A percentile compares a stretch with the other conserved stretches of the same genome.
Evolutionary conservation across 1,284 basidiomycete species (phyloP).

Genomic region (Xerocomus nothofagi): DNA sequence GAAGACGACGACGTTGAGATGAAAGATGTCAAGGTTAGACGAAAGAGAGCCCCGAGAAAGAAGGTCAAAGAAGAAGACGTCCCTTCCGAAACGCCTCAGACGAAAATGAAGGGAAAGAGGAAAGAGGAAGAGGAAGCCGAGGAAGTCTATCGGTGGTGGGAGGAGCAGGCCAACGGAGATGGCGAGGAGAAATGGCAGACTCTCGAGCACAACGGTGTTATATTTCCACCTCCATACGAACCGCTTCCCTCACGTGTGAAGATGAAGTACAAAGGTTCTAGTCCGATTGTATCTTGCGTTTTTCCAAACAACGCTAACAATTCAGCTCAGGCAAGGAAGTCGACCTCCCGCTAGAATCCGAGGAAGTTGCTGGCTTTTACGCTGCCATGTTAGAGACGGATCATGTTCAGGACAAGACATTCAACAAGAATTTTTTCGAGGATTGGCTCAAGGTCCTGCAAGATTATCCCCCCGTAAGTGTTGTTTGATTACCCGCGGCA

Average conservation of each 20-base stretch:
- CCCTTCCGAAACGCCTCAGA: conserved; percentile 29
- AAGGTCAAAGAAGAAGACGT: conserved; percentile 37
- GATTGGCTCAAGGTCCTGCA: conserved; percentile 84
- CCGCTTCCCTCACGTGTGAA: conserved; percentile 83
- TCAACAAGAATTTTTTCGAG: conserved; percentile 96
- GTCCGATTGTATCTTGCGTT: conserved; percentile 11
- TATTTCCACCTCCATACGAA: conserved; percentile 95
- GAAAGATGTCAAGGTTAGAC: conserved; percentile 44
- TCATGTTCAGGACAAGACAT: conserved; percentile 86
- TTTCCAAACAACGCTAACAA: conserved; percentile 13
- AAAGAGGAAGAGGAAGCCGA: conserved; percentile 63
- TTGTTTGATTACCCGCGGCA: conserved; percentile 2
- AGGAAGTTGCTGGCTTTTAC: conserved; percentile 98
- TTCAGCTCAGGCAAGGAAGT: conserved; percentile 67
- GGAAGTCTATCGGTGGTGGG: conserved; percentile 85
- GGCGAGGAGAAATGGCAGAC: conserved; percentile 89
- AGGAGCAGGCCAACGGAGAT: conserved; percentile 67
- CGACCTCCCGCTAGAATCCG: conserved; percentile 80
- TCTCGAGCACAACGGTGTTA: conserved; percentile 90
- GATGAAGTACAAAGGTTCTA: conserved; percentile 92
- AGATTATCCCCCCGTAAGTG: conserved; percentile 82
- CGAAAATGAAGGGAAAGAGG: conserved; percentile 51
- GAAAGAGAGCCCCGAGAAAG: conserved; percentile 44
- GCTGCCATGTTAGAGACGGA: conserved; percentile 92
- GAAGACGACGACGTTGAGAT: conserved; percentile 53